Evolutionary conservation across 805 yeast species (phyloP).

Genomic region (Candida alai): DNA sequence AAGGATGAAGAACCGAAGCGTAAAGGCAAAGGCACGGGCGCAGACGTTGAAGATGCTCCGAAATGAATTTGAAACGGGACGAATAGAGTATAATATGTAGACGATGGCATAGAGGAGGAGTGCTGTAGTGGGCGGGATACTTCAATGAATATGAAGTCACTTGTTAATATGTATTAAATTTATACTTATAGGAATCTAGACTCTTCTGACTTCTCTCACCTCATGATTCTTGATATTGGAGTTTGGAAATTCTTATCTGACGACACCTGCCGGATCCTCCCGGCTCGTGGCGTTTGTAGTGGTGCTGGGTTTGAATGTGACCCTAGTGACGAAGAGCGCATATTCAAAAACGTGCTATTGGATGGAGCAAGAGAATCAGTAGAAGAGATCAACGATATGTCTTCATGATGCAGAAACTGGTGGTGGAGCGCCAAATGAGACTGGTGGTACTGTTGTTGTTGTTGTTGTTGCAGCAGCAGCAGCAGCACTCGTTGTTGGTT

Average conservation of each 20-base stretch:
- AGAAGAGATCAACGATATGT: conserved; percentile 30
- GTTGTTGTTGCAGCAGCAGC: conserved; percentile 1
- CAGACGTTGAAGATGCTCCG: conserved; percentile 23
- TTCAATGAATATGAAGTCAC: no score
- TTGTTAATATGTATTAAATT: no score
- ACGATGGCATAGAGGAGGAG: no score
- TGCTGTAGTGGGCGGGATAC: no score
- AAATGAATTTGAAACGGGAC: conserved; percentile 28
- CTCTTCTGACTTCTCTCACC: conserved; percentile 14
- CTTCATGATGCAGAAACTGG: conserved; percentile 27
- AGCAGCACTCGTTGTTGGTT: background rate
- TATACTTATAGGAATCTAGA: conserved; percentile 2
- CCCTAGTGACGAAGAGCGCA: no score
- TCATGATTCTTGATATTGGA: conserved; percentile 37
- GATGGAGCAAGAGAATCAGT: conserved; percentile 23
- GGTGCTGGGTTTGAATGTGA: conserved; percentile 9
- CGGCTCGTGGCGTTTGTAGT: conserved; percentile 38
- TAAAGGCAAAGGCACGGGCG: conserved; percentile 24
- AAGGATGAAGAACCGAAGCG: conserved; percentile 26
- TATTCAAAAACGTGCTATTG: conserved; percentile 17
- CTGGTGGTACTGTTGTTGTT: conserved; percentile 13
- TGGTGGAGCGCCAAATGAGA: conserved; percentile 23
- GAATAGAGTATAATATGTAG: conserved; percentile 11
- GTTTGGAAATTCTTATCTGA: conserved; percentile 39
- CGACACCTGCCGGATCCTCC: conserved; percentile 35